Conservation (phyloP, 2,329 filamentous ascomycete genomes). For the Cryoendolithus antarcticus region DNA sequence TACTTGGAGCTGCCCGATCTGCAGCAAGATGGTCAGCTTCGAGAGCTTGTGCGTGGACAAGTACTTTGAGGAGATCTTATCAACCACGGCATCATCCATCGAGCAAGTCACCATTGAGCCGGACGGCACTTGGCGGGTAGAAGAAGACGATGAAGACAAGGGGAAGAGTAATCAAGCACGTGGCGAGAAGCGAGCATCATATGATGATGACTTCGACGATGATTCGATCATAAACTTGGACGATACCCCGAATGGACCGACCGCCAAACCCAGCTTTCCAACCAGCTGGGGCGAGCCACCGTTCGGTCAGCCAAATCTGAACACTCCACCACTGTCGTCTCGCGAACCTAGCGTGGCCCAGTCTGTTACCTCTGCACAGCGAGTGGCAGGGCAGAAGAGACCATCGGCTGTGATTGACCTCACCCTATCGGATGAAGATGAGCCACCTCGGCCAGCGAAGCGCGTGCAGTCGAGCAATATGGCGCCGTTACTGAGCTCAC, state of each 20-base stretch:
- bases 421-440: constrained; percentile 36
- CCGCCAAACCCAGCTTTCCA: constrained; percentile 5
- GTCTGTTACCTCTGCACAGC: constrained; percentile 19
- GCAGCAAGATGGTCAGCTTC: constrained; percentile 71
- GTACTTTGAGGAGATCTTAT: constrained; percentile 79
- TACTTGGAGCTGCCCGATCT: constrained; percentile 93
- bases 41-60: constrained; percentile 78
- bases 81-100: constrained; percentile 53
- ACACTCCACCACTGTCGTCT: constrained; percentile 35
- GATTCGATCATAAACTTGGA: constrained; percentile 34
- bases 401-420: constrained; percentile 37
- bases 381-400: constrained; percentile 28
- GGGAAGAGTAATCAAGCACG: constrained; percentile 26
- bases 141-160: constrained; percentile 31
- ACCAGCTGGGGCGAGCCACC: too few species aligned
- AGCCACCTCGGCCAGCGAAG: constrained; percentile 18
- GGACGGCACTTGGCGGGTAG: constrained; percentile 60
- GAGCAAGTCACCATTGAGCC: constrained; percentile 89
- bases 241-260: constrained; percentile 10
- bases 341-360: constrained; percentile 27
- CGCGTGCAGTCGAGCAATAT: constrained; percentile 3
- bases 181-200: constrained; percentile 15
- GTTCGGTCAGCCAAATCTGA: constrained; percentile 3
- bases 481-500: too few species aligned
- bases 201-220: constrained; percentile 29